These are phyloP conservation scores for Metarhizium album DNA, from an alignment of 2,329 filamentous ascomycete species.

Conservation along the genomic window DNA sequence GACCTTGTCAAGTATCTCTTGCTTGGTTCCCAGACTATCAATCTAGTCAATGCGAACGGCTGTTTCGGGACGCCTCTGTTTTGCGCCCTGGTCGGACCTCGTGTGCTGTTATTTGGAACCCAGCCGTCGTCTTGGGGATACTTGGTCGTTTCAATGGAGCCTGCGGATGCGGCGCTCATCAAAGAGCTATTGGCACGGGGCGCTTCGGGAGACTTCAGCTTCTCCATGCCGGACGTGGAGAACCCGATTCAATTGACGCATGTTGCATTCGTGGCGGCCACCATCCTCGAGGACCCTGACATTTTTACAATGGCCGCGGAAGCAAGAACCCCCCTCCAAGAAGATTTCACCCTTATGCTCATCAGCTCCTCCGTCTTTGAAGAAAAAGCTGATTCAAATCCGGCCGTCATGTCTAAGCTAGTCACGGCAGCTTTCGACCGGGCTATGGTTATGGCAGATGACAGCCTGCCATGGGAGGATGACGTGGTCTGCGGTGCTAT, in stretches of 20 bases:
- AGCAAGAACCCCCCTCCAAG: not conserved
- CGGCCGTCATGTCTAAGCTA: not conserved
- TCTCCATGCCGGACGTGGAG: not conserved
- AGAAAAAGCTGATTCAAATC: not conserved
- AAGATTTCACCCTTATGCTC: not conserved
- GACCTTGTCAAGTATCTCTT: slow-evolving; percentile 19
- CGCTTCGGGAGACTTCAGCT: not conserved
- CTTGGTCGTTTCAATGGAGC: not conserved
- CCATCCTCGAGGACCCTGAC: not conserved
- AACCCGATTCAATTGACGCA: slow-evolving; percentile 8
- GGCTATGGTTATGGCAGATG: not conserved
- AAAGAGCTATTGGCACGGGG: not conserved
- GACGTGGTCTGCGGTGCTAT: not conserved
- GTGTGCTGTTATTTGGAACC: slow-evolving; percentile 12
- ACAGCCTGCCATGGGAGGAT: slow-evolving; percentile 2
- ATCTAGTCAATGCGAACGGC: slow-evolving; percentile 12
- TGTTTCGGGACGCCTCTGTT: slow-evolving; percentile 21
- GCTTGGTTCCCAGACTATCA: slow-evolving; percentile 6
- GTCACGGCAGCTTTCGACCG: not conserved
- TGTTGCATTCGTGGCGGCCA: slow-evolving; percentile 5
- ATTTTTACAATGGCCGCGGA: slow-evolving; percentile 1
- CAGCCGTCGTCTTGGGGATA: slow-evolving; percentile 9
- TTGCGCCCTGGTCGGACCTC: slow-evolving; percentile 23
- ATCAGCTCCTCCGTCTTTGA: not conserved
- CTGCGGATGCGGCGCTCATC: not conserved